Percentiles rank a stretch among this genome's conserved stretches.
These are phyloP conservation scores for Lepiota venenata DNA, from an alignment of 768 basidiomycete species.

Conservation along the genomic window DNA sequence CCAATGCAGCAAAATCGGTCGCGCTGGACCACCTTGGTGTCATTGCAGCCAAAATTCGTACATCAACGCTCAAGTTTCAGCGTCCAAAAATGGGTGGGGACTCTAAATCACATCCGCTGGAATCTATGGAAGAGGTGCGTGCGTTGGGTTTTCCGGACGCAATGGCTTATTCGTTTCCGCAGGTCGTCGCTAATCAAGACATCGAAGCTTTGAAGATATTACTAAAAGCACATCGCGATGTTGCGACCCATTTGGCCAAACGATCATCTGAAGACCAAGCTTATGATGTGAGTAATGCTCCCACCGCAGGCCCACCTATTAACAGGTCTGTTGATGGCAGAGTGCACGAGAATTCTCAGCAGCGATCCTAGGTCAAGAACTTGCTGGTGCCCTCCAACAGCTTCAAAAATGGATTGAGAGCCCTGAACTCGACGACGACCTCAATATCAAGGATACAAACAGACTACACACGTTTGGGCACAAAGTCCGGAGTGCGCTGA, in stretches of 20 bases:
- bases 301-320: neutral
- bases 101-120: conserved; percentile 36
- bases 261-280: conserved; percentile 77
- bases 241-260: conserved; percentile 65
- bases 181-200: conserved; percentile 56
- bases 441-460: conserved; percentile 36
- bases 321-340: conserved; percentile 33
- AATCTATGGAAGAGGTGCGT: conserved; percentile 71
- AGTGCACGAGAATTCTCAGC: conserved; percentile 82
- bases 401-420: conserved; percentile 48
- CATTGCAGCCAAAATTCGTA: conserved; percentile 81
- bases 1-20: conserved; percentile 82
- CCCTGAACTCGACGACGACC: conserved; percentile 41
- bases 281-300: conserved; percentile 56
- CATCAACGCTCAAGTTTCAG: conserved; percentile 49
- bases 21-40: conserved; percentile 92
- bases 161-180: neutral
- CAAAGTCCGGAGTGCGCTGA: conserved; percentile 59
- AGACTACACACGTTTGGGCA: conserved; percentile 48
- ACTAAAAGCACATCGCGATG: conserved; percentile 57
- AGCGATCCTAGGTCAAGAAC: conserved; percentile 78
- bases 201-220: conserved; percentile 53
- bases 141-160: neutral
- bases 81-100: conserved; percentile 21
- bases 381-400: conserved; percentile 66